Percentiles rank a stretch among this genome's conserved stretches.
Conservation (phyloP, 257 asterid genomes). For the Lithospermum erythrorhizon region DNA sequence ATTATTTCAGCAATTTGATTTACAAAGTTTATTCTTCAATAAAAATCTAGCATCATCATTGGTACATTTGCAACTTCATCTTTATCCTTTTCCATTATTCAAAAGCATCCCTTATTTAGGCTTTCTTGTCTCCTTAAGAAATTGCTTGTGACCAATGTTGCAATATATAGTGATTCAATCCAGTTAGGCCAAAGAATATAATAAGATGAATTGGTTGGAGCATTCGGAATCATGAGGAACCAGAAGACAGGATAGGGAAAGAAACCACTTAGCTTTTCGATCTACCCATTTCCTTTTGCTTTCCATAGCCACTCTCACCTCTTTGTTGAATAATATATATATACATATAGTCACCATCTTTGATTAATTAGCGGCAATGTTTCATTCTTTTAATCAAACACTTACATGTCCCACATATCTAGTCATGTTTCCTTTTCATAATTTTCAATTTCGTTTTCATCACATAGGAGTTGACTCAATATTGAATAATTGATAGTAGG, state of each 20-base stretch:
- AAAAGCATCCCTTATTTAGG: too few relatives aligned
- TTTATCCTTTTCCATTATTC: too few relatives aligned
- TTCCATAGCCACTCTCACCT: background rate
- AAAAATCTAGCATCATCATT: too few relatives aligned
- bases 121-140: too few relatives aligned
- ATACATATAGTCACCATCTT: background rate
- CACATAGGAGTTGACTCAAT: background rate
- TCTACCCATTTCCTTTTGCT: background rate
- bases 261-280: background rate
- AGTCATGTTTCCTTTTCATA: background rate
- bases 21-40: too few relatives aligned
- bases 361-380: background rate
- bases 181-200: too few relatives aligned
- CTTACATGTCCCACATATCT: background rate
- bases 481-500: too few relatives aligned
- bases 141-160: too few relatives aligned
- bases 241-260: constrained; percentile 2
- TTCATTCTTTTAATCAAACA: background rate
- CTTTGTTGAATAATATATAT: background rate
- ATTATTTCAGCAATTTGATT: too few relatives aligned
- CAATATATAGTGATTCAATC: too few relatives aligned
- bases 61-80: too few relatives aligned
- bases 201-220: background rate
- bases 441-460: background rate
- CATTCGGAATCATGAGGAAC: constrained; percentile 1